Conservation (phyloP, 1,139 yeast genomes). For the Hyphopichia burtonii region DNA sequence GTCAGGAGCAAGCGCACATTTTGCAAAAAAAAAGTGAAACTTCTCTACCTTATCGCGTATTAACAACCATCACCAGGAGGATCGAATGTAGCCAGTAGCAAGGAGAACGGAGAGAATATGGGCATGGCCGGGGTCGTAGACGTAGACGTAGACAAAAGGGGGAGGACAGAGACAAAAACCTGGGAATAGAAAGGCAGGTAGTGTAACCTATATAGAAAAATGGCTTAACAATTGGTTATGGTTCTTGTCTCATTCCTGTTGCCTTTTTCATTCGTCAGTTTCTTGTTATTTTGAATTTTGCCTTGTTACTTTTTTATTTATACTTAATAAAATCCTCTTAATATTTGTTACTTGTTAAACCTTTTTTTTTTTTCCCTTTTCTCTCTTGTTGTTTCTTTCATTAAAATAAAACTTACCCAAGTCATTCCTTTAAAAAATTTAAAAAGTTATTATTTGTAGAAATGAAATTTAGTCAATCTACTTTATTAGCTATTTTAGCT, state of each 20-base stretch:
- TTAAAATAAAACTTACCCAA: constrained; percentile 3
- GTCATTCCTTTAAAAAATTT: constrained; percentile 5
- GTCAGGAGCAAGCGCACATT: too few relatives aligned
- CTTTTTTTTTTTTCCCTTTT: neutral
- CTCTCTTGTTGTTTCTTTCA: neutral
- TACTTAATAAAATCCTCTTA: neutral
- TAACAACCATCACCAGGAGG: too few relatives aligned
- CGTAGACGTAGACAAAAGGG: too few relatives aligned
- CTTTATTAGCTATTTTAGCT: constrained; percentile 11
- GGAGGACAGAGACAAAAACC: too few relatives aligned
- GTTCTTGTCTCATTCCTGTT: neutral
- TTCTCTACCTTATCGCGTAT: too few relatives aligned
- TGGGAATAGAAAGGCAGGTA: too few relatives aligned
- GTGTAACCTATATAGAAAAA: too few relatives aligned
- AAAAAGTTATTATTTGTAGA: neutral
- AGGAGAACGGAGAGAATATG: too few relatives aligned
- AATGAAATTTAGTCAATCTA: constrained; percentile 13
- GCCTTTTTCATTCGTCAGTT: neutral
- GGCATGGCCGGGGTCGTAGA: too few relatives aligned
- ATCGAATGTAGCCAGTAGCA: too few relatives aligned
- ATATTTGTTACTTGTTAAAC: neutral
- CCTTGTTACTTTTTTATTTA: neutral
- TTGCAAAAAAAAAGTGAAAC: too few relatives aligned
- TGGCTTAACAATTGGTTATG: too few relatives aligned
- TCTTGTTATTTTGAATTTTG: neutral